These are phyloP conservation scores for Scheffersomyces illinoinensis DNA, from an alignment of 1,139 yeast species.

Conservation along the genomic window DNA sequence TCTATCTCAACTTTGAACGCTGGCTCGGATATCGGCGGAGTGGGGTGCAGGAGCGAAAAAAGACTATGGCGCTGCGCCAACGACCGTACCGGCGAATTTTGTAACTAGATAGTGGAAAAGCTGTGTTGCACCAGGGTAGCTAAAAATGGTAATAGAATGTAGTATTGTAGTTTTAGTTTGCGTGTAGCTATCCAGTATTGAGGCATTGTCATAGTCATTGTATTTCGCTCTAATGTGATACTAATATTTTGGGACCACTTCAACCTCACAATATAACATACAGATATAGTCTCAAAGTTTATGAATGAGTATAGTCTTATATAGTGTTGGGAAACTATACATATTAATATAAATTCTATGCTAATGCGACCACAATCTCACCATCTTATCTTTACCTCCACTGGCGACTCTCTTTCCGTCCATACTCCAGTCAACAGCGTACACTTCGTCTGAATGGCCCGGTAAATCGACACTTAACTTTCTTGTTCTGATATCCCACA, in stretches of 20 bases:
- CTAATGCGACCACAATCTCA: conserved; percentile 87
- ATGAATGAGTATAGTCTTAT: neutral
- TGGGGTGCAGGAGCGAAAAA: neutral
- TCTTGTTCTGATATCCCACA: conserved; percentile 90
- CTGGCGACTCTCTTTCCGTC: conserved; percentile 93
- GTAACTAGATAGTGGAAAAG: neutral
- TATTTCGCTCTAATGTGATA: too few species aligned
- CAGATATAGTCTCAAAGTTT: neutral
- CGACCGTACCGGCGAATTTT: neutral
- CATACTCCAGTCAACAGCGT: conserved; percentile 96
- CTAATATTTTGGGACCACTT: too few species aligned
- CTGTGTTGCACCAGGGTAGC: too few species aligned
- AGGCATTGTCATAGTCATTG: neutral
- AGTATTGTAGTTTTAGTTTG: too few species aligned
- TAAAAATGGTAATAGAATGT: neutral
- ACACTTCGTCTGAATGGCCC: conserved; percentile 94
- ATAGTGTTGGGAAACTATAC: too few species aligned
- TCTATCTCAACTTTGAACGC: neutral
- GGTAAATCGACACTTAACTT: conserved; percentile 88
- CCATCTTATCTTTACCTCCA: conserved; percentile 96
- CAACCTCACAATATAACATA: neutral
- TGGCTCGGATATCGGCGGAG: neutral
- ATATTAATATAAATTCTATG: neutral
- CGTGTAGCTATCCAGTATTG: too few species aligned
- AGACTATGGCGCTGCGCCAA: neutral